Evolutionary conservation across 2,329 filamentous ascomycete genomes (phyloP).

Genomic region (Penicillium sp.): DNA sequence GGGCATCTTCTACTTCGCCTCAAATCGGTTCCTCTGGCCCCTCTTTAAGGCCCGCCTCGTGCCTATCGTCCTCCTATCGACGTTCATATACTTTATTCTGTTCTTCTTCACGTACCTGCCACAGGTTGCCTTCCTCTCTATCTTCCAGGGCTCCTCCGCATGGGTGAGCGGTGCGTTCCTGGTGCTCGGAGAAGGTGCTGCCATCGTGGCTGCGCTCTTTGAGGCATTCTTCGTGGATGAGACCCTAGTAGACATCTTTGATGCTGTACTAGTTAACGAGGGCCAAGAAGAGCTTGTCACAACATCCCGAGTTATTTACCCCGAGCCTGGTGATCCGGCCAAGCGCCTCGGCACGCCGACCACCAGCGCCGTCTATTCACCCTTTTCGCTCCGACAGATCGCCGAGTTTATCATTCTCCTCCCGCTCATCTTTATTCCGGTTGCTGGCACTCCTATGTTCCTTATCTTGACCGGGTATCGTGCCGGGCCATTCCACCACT

Average conservation of each 20-base stretch:
- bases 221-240: conserved; percentile 83
- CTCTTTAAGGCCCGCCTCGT: conserved; percentile 76
- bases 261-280: conserved; percentile 77
- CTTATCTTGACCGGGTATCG: conserved; percentile 84
- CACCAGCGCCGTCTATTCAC: conserved; percentile 74
- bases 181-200: conserved; percentile 69
- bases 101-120: conserved; percentile 89
- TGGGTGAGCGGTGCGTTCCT: conserved; percentile 87
- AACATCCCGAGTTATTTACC: conserved; percentile 65
- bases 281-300: conserved; percentile 70
- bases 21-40: conserved; percentile 78
- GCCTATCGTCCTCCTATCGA: conserved; percentile 77
- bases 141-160: conserved; percentile 86
- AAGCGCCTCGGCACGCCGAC: conserved; percentile 82
- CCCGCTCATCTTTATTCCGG: conserved; percentile 84
- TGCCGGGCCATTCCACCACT: conserved; percentile 85
- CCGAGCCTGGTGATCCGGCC: conserved; percentile 70
- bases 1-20: conserved; percentile 80
- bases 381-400: conserved; percentile 90
- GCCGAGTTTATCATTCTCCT: conserved; percentile 77
- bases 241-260: conserved; percentile 78
- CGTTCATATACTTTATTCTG: conserved; percentile 79
- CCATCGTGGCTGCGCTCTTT: conserved; percentile 67
- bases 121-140: conserved; percentile 81
- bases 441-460: conserved; percentile 81